Base-by-base conservation (phyloP, 805 yeast genomes). In the Kodamaea neixiangensis region DNA sequence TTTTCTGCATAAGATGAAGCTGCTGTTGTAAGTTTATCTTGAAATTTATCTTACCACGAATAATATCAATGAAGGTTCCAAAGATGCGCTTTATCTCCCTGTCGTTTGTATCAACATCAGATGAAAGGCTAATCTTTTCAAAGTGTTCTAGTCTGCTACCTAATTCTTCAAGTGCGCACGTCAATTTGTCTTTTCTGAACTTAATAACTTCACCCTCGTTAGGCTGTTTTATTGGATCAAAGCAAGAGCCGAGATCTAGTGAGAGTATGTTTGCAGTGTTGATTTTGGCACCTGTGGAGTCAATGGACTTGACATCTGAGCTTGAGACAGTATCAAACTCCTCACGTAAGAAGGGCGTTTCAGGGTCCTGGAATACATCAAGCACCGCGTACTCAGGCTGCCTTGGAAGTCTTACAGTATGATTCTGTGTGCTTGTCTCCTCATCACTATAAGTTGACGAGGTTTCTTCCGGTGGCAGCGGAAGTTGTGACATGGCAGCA, bases 381-480 rank as follows among this genome's bases (percentile, higher is more conserved):
- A 19, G n/a, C 6, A 11, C 13, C 19, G 20, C 18, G 5, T 15
- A 7, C 17, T 17, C 19, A 2, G 19, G 15, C 11, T 37, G 19
- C 7, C 13, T 15, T 10, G n/a, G n/a, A 37, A 20, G 22, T 17
- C 41, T 19, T 6, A 37, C 15, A 14, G 41, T 37, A 19, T 7
- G 41, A 37, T 10, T 11, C 19, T 15, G 21, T 17, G 10, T 5
- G 10, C 11, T 25, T 10, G 11, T 13, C 11, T 17, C 41, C 9
- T 41, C 44, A 9, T 41, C 44, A 19, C 44, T 41, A 14, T 41
- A 41, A 13, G 22, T 22, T 13, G 44, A 41, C 15, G 44, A 41
- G 4, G 41, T 17, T 37, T 37, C 41, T 19, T 37, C 41, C 6
- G 41, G 41, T 10, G 41, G 41, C 41, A 37, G 41, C 5, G 41